Base-by-base conservation (phyloP, 768 basidiomycete genomes). In the Suillus cothurnatus region DNA sequence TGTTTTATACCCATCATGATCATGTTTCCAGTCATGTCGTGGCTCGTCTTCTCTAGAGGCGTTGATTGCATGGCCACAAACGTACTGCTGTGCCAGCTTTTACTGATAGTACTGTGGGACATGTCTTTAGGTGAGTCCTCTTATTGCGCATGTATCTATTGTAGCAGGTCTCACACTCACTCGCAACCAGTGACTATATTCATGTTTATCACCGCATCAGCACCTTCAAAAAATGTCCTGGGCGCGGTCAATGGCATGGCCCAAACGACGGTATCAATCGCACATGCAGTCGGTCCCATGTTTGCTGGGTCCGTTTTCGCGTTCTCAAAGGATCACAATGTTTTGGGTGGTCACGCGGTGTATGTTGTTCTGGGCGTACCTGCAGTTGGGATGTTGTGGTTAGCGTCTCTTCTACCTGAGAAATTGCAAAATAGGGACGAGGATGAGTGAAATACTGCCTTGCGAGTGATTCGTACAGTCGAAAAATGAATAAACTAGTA, bases 241-340 rank as follows among this genome's bases (percentile, higher is more conserved):
- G 87, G 84, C 1, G 80, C 85, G 4, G 80, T 81, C 17, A 87
- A 86, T 65, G 86, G 87, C 3, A 66, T 88, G 41, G 86, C 80
- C 4, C 87, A 90, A 71, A 84, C 85, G 71, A 71, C 81, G 6
- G 78, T 79, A 3, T 85, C 83, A 0, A 73, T 80, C 5, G 77
- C 82, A 68, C 80, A 87, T 36, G 78, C 85, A 0, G 70, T 88
- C 9, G 85, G 84, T 2, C 88, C 88, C 0, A 79, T 84, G 15
- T 68, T 82, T 23, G 81, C 87, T 6, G 82, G 85, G 3, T 87
- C 88, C 1, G 72, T 89, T 19, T 89, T 86, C 67, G 83, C 88
- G 9, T 76, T 80, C 32, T 86, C 84, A 0, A 78, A 82, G 17
- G 76, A 85, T 62, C 72, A 79, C 53, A 77, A 77, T 28, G 68